Conservation (phyloP, 441 rosid genomes). For the Erodium chrysanthum region DNA sequence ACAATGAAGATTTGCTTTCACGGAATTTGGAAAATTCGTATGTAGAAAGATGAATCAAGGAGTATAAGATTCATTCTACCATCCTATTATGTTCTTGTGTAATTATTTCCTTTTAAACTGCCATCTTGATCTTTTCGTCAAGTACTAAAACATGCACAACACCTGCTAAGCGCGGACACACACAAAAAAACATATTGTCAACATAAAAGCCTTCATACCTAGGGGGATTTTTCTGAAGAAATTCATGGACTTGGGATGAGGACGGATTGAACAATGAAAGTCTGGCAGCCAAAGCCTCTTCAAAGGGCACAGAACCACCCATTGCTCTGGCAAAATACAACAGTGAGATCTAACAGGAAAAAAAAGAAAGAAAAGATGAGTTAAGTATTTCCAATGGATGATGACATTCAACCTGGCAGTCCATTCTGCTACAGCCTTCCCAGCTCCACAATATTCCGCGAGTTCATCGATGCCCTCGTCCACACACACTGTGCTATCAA, state of each 20-base stretch:
- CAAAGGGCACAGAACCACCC: slow-evolving; percentile 95
- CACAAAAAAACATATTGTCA: not conserved
- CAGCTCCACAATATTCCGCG: slow-evolving; percentile 97
- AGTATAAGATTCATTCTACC: not conserved
- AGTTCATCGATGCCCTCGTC: slow-evolving; percentile 98
- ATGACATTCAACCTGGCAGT: slow-evolving; percentile 64
- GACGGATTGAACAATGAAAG: slow-evolving; percentile 80
- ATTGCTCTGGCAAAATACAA: slow-evolving; percentile 48
- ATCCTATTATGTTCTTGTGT: not conserved
- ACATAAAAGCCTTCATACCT: slow-evolving; percentile 38
- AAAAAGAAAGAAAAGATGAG: slow-evolving; percentile 6
- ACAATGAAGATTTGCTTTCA: not conserved
- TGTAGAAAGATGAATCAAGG: not conserved
- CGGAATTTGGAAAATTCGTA: not conserved
- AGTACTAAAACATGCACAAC: not conserved
- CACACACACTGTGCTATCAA: slow-evolving; percentile 89
- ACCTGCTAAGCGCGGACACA: too few relatives aligned
- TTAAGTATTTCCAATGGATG: too few relatives aligned
- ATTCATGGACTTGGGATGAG: slow-evolving; percentile 60
- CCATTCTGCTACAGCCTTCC: slow-evolving; percentile 96
- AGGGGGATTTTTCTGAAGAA: slow-evolving; percentile 65
- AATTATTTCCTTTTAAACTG: not conserved
- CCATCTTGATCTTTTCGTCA: not conserved
- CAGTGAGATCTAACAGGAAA: slow-evolving; percentile 11
- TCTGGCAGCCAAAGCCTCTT: slow-evolving; percentile 85